phyloP scores from a whole-genome alignment of 768 basidiomycete species.

The Lactarius deliciosus region DNA sequence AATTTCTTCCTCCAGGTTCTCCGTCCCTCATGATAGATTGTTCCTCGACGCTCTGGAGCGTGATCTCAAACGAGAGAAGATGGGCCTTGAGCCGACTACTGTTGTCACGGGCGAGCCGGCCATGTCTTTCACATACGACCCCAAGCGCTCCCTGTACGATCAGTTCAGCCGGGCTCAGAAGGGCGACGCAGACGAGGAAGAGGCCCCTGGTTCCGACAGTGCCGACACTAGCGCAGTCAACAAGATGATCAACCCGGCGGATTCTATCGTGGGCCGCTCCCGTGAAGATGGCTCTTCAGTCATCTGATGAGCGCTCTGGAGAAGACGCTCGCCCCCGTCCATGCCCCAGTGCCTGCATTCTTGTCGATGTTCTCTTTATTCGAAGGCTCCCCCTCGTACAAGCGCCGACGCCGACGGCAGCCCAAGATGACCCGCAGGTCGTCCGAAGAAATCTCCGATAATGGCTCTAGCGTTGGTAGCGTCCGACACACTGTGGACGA shows the following conservation, averaged over 20 bases:
- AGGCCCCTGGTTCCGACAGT: constrained; percentile 31
- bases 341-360: constrained; percentile 44
- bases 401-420: constrained; percentile 80
- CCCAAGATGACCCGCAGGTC: constrained; percentile 43
- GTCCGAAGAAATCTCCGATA: constrained; percentile 32
- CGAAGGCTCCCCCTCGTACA: constrained; percentile 85
- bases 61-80: constrained; percentile 93
- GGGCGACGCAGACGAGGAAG: constrained; percentile 35
- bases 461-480: constrained; percentile 26
- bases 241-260: constrained; percentile 30
- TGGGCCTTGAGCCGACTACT: constrained; percentile 85
- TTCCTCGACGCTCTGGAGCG: constrained; percentile 96
- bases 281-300: constrained; percentile 22
- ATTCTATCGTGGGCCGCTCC: constrained; percentile 27
- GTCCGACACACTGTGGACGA: constrained; percentile 31
- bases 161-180: constrained; percentile 64
- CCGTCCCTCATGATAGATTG: constrained; percentile 93
- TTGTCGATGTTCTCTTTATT: constrained; percentile 72
- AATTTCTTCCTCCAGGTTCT: constrained; percentile 65
- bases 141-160: constrained; percentile 81
- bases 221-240: constrained; percentile 21
- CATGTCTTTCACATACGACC: constrained; percentile 83
- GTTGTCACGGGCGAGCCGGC: constrained; percentile 77
- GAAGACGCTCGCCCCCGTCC: constrained; percentile 32
- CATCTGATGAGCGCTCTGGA: constrained; percentile 28